Conservation (phyloP, 805 yeast species). For the Metschnikowia matae region DNA sequence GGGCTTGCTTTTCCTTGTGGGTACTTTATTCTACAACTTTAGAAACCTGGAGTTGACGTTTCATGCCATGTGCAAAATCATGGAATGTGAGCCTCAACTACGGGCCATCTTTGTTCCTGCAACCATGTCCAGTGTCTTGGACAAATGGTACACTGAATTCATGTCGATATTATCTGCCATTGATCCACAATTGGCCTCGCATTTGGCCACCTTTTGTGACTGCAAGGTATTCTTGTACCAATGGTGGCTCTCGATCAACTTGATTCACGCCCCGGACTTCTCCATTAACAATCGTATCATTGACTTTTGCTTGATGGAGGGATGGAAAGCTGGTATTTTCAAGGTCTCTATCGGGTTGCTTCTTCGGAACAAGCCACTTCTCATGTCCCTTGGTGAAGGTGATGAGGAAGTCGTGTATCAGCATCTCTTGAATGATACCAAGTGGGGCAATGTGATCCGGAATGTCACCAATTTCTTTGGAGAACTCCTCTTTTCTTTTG, state of each 20-base stretch:
- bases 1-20: conserved; percentile 60
- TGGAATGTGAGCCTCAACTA: conserved; percentile 52
- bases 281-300: conserved; percentile 45
- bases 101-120: conserved; percentile 48
- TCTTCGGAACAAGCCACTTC: conserved; percentile 43
- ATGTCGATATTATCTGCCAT: conserved; percentile 36
- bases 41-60: conserved; percentile 40
- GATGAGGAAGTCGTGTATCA: conserved; percentile 44
- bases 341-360: conserved; percentile 53
- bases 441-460: conserved; percentile 40
- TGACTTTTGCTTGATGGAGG: conserved; percentile 50
- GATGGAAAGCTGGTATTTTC: conserved; percentile 51
- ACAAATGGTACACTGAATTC: conserved; percentile 51
- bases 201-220: conserved; percentile 41
- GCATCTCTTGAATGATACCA: conserved; percentile 40
- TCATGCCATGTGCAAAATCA: conserved; percentile 50
- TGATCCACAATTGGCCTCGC: conserved; percentile 40
- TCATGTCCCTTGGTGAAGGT: conserved; percentile 27
- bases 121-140: conserved; percentile 52
- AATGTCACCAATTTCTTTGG: conserved; percentile 39
- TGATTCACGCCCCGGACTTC: conserved; percentile 56
- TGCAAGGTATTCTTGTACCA: conserved; percentile 51
- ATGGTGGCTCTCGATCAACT: conserved; percentile 61
- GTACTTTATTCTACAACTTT: conserved; percentile 46
- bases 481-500: conserved; percentile 33